A percentile compares a stretch with the other conserved stretches of the same genome.
Conservation (phyloP, 805 yeast genomes). For the Candida multigemmis region DNA sequence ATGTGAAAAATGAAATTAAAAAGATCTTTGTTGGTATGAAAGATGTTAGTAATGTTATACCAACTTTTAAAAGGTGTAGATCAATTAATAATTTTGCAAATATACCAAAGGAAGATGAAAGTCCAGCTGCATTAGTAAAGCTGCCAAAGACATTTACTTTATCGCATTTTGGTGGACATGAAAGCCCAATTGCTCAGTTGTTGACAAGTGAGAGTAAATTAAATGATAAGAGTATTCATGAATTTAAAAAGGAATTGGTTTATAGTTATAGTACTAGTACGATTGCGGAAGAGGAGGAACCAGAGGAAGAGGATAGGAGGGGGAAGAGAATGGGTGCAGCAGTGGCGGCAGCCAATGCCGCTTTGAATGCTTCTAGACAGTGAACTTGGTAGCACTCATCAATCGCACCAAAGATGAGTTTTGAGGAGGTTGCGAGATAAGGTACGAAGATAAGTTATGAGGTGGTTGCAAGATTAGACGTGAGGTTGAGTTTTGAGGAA, state of each 20-base stretch:
- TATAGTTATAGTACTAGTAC: constrained; percentile 27
- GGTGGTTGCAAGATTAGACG: no score
- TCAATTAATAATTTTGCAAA: constrained; percentile 12
- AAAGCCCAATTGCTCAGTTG: constrained; percentile 28
- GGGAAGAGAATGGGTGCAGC: constrained; percentile 1
- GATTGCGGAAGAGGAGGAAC: constrained; percentile 32
- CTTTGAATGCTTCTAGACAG: no score
- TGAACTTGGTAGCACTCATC: neutral
- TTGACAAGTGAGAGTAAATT: constrained; percentile 11
- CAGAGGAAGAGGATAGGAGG: constrained; percentile 14
- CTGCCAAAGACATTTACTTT: constrained; percentile 33
- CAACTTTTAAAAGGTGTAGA: constrained; percentile 20
- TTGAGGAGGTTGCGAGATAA: no score
- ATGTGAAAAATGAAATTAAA: constrained; percentile 24
- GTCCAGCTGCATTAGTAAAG: constrained; percentile 18
- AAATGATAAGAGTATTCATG: constrained; percentile 1
- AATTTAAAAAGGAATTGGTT: constrained; percentile 8
- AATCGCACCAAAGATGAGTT: neutral
- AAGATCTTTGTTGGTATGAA: constrained; percentile 20
- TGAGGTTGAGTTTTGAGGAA: no score
- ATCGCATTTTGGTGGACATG: constrained; percentile 23
- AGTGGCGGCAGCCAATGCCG: no score
- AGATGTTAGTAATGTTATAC: constrained; percentile 22
- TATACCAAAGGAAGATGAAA: constrained; percentile 7
- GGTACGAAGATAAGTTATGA: no score